A percentile compares a stretch with the other conserved stretches of the same genome.
Evolutionary conservation across 108 stramenopile genomes (phyloP).

Genomic region (Cyclotella cryptica): DNA sequence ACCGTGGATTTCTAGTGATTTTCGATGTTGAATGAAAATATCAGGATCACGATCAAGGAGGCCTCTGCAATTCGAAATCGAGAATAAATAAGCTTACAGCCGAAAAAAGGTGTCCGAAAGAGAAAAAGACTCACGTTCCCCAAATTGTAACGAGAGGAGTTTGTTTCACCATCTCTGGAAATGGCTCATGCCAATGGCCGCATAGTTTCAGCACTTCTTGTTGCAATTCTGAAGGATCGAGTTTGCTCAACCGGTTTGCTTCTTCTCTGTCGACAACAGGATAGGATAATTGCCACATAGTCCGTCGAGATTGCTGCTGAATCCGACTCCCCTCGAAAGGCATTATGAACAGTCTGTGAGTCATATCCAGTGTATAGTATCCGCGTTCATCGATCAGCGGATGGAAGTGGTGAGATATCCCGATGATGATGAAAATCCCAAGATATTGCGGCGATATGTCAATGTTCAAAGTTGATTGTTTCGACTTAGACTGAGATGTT

Average conservation of each 20-base stretch:
- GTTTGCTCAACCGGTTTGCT: constrained; percentile 37
- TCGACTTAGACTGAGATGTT: constrained; percentile 20
- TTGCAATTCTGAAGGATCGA: constrained; percentile 44
- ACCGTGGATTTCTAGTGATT: constrained; percentile 34
- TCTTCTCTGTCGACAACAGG: constrained; percentile 38
- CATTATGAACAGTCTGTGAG: constrained; percentile 87
- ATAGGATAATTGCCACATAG: constrained; percentile 92
- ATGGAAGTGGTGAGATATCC: constrained; percentile 73
- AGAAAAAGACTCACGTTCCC: constrained; percentile 69
- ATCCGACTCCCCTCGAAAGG: constrained; percentile 73
- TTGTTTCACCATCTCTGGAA: constrained; percentile 67
- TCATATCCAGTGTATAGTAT: constrained; percentile 82
- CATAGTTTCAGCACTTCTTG: constrained; percentile 67
- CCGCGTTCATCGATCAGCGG: constrained; percentile 82
- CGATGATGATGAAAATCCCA: constrained; percentile 79
- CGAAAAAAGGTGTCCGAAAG: neutral
- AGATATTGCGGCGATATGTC: constrained; percentile 51
- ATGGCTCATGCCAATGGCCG: constrained; percentile 75
- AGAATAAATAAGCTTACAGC: neutral
- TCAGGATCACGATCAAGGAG: constrained; percentile 80
- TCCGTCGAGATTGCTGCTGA: constrained; percentile 46
- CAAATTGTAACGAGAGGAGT: constrained; percentile 77
- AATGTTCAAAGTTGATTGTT: constrained; percentile 2
- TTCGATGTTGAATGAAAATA: constrained; percentile 48
- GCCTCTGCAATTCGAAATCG: constrained; percentile 26